A percentile compares a stretch with the other conserved stretches of the same genome.
phyloP scores from a whole-genome alignment of 2,329 filamentous ascomycete species.

The Bipolaris zeicola region DNA sequence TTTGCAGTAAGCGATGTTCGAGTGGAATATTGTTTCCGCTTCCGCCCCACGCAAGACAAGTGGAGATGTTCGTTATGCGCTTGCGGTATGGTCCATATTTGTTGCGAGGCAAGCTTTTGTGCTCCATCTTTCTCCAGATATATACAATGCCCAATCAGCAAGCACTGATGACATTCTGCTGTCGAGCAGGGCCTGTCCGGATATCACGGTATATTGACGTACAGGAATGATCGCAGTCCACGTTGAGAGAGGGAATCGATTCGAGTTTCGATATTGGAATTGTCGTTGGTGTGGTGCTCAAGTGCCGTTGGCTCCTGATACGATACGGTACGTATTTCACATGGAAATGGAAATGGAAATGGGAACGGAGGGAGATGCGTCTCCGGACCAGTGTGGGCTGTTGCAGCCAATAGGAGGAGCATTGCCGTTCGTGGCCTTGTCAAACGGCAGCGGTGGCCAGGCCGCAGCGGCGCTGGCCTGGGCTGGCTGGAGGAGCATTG shows the following conservation, averaged over 20 bases:
- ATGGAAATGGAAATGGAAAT: not conserved
- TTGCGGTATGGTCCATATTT: conserved; percentile 1
- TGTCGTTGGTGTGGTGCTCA: not conserved
- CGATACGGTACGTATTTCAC: too few relatives aligned
- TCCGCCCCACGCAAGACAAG: conserved; percentile 8
- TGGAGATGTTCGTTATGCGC: conserved; percentile 11
- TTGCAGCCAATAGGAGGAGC: not conserved
- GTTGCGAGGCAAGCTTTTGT: conserved; percentile 12
- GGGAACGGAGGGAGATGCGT: not conserved
- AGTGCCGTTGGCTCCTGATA: too few relatives aligned
- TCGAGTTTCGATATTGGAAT: not conserved
- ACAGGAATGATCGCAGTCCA: not conserved
- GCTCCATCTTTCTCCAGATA: conserved; percentile 17
- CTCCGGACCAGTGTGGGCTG: not conserved
- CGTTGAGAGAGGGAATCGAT: not conserved
- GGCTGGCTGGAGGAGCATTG: not conserved
- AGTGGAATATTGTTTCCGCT: conserved; percentile 8
- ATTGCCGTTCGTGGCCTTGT: not conserved
- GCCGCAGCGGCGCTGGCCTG: not conserved
- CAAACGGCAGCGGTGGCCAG: not conserved
- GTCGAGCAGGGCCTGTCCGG: not conserved
- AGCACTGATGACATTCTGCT: conserved; percentile 1
- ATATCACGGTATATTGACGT: not conserved
- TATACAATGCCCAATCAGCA: conserved; percentile 2
- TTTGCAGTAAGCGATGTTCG: not conserved